Evolutionary conservation across 176 grass and related monocot species (phyloP).

Genomic region (Musa schizocarpa): DNA sequence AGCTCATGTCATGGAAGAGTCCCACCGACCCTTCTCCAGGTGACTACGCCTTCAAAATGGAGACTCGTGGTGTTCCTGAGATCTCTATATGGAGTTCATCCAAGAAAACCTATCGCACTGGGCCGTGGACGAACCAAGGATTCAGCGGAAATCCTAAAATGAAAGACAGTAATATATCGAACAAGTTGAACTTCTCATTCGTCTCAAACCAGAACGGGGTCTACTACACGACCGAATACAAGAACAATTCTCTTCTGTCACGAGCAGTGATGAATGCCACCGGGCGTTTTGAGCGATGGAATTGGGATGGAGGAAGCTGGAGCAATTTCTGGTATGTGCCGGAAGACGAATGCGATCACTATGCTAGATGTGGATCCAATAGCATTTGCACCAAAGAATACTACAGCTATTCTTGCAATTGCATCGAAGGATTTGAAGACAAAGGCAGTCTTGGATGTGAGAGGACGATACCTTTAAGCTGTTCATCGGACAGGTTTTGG

Average conservation of each 20-base stretch:
- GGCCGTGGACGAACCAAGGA: slow-evolving; percentile 42
- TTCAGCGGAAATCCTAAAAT: slow-evolving; percentile 57
- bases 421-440: slow-evolving; percentile 38
- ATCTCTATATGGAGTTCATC: slow-evolving; percentile 36
- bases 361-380: slow-evolving; percentile 41
- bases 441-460: slow-evolving; percentile 39
- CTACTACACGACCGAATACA: slow-evolving; percentile 20
- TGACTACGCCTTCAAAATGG: slow-evolving; percentile 33
- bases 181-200: slow-evolving; percentile 38
- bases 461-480: slow-evolving; percentile 30
- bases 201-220: slow-evolving; percentile 35
- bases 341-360: slow-evolving; percentile 47
- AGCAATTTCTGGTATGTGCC: slow-evolving; percentile 48
- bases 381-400: slow-evolving; percentile 40
- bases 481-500: slow-evolving; percentile 36
- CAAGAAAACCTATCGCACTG: slow-evolving; percentile 34
- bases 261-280: slow-evolving; percentile 29
- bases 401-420: slow-evolving; percentile 30
- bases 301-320: slow-evolving; percentile 33
- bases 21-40: slow-evolving; percentile 38
- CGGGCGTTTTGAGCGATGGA: slow-evolving; percentile 34
- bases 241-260: slow-evolving; percentile 32
- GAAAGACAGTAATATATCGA: slow-evolving; percentile 26
- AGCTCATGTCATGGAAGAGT: slow-evolving; percentile 55
- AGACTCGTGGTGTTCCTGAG: slow-evolving; percentile 36